Evolutionary conservation across 441 rosid species (phyloP).

Genomic region (Melastoma candidum): DNA sequence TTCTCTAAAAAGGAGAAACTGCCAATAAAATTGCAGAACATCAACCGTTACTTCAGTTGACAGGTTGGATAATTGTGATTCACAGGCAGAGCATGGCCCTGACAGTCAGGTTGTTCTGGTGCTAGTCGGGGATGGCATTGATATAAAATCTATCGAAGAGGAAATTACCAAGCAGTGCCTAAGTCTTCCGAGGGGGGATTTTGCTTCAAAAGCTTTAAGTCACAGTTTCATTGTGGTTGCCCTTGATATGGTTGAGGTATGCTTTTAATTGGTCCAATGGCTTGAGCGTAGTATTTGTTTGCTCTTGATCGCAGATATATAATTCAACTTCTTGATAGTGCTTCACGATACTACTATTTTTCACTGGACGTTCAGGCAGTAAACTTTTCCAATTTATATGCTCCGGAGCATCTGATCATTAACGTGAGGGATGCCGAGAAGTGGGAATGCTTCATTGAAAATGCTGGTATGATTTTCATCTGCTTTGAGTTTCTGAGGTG

Average conservation of each 20-base stretch:
- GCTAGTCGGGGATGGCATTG: constrained; percentile 62
- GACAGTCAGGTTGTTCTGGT: constrained; percentile 97
- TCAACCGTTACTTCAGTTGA: not conserved
- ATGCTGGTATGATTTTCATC: constrained; percentile 46
- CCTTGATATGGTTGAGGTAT: constrained; percentile 74
- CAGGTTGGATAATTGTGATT: constrained; percentile 6
- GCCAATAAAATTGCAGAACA: not conserved
- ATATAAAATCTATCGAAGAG: constrained; percentile 66
- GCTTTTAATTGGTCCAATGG: constrained; percentile 2
- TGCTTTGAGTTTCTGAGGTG: not conserved
- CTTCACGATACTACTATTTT: not conserved
- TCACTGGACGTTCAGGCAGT: constrained; percentile 35
- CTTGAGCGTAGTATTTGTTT: no score
- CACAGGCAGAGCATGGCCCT: constrained; percentile 97
- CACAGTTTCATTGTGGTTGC: constrained; percentile 79
- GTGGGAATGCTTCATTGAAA: constrained; percentile 77
- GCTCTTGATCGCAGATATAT: no score
- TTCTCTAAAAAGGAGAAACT: not conserved
- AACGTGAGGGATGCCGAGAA: constrained; percentile 86
- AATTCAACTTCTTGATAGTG: not conserved
- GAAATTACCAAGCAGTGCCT: constrained; percentile 66
- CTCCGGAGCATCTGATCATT: constrained; percentile 85
- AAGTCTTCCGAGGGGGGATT: constrained; percentile 72
- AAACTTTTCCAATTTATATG: constrained; percentile 75
- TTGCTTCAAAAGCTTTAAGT: constrained; percentile 72